phyloP scores from a whole-genome alignment of 2,329 filamentous ascomycete genomes.

The Talaromyces rugulosus region DNA sequence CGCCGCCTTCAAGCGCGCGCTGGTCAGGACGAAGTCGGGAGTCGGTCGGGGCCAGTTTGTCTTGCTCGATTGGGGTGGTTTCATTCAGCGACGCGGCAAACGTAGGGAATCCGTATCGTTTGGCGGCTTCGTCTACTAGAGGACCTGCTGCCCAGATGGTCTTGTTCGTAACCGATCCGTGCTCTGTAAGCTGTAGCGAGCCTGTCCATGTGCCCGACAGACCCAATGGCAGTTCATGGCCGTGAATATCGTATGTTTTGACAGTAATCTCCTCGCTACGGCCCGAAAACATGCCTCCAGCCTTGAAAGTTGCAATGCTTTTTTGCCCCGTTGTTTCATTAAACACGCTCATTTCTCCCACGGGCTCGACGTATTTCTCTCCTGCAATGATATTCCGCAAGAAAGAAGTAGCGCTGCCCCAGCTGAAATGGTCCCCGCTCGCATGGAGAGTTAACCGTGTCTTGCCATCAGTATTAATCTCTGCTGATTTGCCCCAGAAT shows the following conservation, averaged over 20 bases:
- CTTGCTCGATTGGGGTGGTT: slow-evolving; percentile 72
- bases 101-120: slow-evolving; percentile 80
- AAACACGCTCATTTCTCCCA: slow-evolving; percentile 78
- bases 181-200: slow-evolving; percentile 62
- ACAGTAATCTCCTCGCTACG: slow-evolving; percentile 84
- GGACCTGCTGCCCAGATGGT: slow-evolving; percentile 75
- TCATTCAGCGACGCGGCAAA: slow-evolving; percentile 89
- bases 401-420: slow-evolving; percentile 84
- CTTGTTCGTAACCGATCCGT: slow-evolving; percentile 58
- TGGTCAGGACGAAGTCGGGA: slow-evolving; percentile 82
- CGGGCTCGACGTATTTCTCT: slow-evolving; percentile 96
- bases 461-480: slow-evolving; percentile 88
- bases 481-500: slow-evolving; percentile 97
- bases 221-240: slow-evolving; percentile 61
- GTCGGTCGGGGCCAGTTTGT: slow-evolving; percentile 74
- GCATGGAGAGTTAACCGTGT: slow-evolving; percentile 72
- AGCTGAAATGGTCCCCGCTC: slow-evolving; percentile 78
- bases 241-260: slow-evolving; percentile 65
- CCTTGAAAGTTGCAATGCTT: slow-evolving; percentile 84
- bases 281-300: slow-evolving; percentile 95
- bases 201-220: slow-evolving; percentile 82
- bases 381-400: slow-evolving; percentile 94
- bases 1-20: slow-evolving; percentile 73
- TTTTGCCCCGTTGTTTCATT: slow-evolving; percentile 82
- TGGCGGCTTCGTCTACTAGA: slow-evolving; percentile 72